Base-by-base conservation (phyloP, 2,329 filamentous ascomycete species). In the Apiospora phragmitis region DNA sequence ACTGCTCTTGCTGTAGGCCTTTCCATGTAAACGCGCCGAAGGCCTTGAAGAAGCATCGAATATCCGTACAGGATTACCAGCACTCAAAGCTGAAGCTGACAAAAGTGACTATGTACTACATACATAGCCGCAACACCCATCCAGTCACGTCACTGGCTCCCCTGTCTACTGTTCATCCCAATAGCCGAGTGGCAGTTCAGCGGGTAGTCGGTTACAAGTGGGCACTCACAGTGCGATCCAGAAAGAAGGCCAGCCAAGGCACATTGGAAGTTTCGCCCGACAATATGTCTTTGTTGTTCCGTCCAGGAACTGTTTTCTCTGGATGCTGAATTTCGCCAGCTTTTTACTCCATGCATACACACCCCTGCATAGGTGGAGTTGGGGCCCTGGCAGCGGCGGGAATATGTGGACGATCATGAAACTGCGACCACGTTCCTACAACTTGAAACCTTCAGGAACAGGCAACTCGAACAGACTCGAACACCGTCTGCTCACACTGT, bases 331-430 rank as follows among this genome's bases (percentile, higher is more conserved):
- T 62, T 38, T 62, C 55, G 8, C 55, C 55, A 32, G 55, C 18
- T 62, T 62, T 62, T 38, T 38, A 35, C 55, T 62, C 55, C 32
- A 12, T 62, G 55, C 55, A 62, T 62, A 38, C 18, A 62, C n/a
- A 41, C 18, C 55, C 55, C 55, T 62, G 55, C 32, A 62, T 62
- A n/a, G 29, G 55, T 62, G 55, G 55, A 62, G 55, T 24, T 38
- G 32, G 29, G 51, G 32, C 55, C 55, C 55, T 62, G 29, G 32
- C 51, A 59, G 32, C 55, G 12, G 55, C 55, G 32, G 55, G 55
- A 62, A 62, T 62, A 32, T 62, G 32, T 62, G 55, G 55, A 62
- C 55, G 55, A 62, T 62, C 55, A 62, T 62, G 55, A 62, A 62
- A 62, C 55, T 38, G 32, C 55, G 55, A 62, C 55, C 55, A 62